A percentile compares a stretch with the other conserved stretches of the same genome.
Evolutionary conservation across 495 filamentous ascomycete species (phyloP).

Genomic region (Darksidea phi): DNA sequence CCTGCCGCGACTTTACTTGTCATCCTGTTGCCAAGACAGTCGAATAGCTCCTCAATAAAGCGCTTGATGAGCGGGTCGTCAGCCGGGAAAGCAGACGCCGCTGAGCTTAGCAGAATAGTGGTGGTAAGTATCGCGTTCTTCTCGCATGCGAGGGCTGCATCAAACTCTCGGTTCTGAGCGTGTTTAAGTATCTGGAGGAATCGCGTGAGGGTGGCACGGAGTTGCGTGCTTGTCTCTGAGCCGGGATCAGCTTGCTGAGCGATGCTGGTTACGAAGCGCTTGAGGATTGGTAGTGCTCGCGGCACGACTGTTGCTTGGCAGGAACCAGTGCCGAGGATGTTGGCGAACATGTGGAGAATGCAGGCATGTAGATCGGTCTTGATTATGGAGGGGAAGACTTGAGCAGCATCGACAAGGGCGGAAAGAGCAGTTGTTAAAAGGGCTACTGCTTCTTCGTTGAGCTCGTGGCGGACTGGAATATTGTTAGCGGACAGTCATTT

Average conservation of each 20-base stretch:
- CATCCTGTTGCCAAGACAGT: slow-evolving; percentile 78
- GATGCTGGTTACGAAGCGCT: slow-evolving; percentile 79
- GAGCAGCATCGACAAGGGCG: slow-evolving; percentile 87
- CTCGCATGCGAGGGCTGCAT: slow-evolving; percentile 79
- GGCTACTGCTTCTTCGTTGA: slow-evolving; percentile 77
- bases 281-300: slow-evolving; percentile 86
- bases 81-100: slow-evolving; percentile 67
- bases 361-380: slow-evolving; percentile 95
- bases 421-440: slow-evolving; percentile 78
- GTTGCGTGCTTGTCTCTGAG: slow-evolving; percentile 49
- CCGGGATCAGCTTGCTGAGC: slow-evolving; percentile 44
- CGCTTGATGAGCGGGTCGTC: slow-evolving; percentile 66
- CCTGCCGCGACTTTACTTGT: slow-evolving; percentile 83
- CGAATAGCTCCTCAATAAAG: slow-evolving; percentile 73
- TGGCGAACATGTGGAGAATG: slow-evolving; percentile 93
- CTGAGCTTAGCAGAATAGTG: slow-evolving; percentile 84
- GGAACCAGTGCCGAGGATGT: slow-evolving; percentile 79
- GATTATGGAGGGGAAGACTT: slow-evolving; percentile 94
- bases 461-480: slow-evolving; percentile 59
- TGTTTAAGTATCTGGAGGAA: slow-evolving; percentile 78
- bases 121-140: slow-evolving; percentile 87
- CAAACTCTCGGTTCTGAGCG: slow-evolving; percentile 78
- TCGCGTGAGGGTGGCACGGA: slow-evolving; percentile 72
- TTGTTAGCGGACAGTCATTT: slow-evolving; percentile 1
- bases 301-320: slow-evolving; percentile 89